These are phyloP conservation scores for Fraxinus nigra DNA, from an alignment of 305 asterid genomes.

Conservation along the genomic window DNA sequence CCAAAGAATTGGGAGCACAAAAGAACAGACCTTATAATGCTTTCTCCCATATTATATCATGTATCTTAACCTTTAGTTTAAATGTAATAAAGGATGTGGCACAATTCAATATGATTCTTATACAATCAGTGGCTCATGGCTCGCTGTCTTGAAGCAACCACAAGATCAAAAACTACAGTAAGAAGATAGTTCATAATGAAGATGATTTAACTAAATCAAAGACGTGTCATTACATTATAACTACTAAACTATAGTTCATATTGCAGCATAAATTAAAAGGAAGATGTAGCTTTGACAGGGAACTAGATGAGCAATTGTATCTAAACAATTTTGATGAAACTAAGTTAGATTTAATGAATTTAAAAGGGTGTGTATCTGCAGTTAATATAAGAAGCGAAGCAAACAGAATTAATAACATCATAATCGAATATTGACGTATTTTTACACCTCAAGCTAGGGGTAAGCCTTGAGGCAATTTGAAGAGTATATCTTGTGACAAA, in stretches of 20 bases:
- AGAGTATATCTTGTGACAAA: background rate
- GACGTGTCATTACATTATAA: background rate
- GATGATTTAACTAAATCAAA: background rate
- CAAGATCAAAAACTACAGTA: background rate
- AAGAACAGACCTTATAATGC: background rate
- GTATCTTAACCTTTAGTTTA: background rate
- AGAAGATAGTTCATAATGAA: constrained; percentile 9
- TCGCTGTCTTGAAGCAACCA: constrained; percentile 5
- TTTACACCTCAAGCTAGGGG: background rate
- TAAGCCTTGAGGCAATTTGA: background rate
- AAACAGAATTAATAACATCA: background rate
- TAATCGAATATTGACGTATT: background rate
- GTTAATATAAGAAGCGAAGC: background rate
- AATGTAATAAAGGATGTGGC: background rate
- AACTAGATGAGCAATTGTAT: background rate
- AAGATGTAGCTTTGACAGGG: background rate
- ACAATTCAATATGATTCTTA: background rate
- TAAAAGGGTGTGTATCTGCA: background rate
- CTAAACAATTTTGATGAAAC: background rate
- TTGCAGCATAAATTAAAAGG: background rate
- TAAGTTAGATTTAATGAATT: background rate
- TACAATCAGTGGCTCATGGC: background rate
- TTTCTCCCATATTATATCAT: background rate
- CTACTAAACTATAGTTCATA: constrained; percentile 3
- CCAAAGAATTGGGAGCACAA: background rate